Base-by-base conservation (phyloP, 805 yeast species). In the Schwanniomyces pseudopolymorphus region DNA sequence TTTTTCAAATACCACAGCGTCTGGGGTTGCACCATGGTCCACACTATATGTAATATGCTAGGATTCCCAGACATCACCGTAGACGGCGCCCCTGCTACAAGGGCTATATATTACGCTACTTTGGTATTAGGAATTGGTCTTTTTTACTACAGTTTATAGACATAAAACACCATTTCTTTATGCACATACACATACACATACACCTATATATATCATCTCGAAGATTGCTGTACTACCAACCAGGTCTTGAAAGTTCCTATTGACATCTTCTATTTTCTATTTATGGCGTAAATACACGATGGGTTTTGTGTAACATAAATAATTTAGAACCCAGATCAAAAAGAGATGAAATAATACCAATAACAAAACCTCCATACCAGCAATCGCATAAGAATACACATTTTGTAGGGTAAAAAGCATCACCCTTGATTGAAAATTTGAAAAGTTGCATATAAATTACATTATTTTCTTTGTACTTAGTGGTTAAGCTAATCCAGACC, bases 11-110 rank as follows among this genome's bases (percentile, higher is more conserved):
- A 81, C 16, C 39, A 72, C 20, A 78, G 76, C 43, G 53, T 85
- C 7, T 81, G 84, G 83, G 67, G 82, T 17, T 70, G 84, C 21
- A 63, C 83, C 8, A 61, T 74, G 1, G 81, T 79, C 4, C 96
- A 89, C 59, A 58, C 75, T 1, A 72, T 84, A 46, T 88, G 96
- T 61, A 89, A 89, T 60, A 64, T 74, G 44, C 70, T 84, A 66
- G 91, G 94, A 0, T 75, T 87, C 33, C 96, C 96, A 2, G 50
- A 49, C 2, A 13, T 64, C 16, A 51, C 46, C 2, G 49, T 61
- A 14, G 56, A 54, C 5, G 61, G 50, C 5, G 11, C 44, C 2
- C 10, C 37, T 1, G 24, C 44, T 13, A 64, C 72, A 65, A 60
- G 62, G 33, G n/a, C 46, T 10, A 35, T 55, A 1, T 79, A 79